Evolutionary conservation across 2,329 filamentous ascomycete genomes (phyloP), one percentile per base, ranked within the genome.

Genomic region (Colletotrichum sublineola): DNA sequence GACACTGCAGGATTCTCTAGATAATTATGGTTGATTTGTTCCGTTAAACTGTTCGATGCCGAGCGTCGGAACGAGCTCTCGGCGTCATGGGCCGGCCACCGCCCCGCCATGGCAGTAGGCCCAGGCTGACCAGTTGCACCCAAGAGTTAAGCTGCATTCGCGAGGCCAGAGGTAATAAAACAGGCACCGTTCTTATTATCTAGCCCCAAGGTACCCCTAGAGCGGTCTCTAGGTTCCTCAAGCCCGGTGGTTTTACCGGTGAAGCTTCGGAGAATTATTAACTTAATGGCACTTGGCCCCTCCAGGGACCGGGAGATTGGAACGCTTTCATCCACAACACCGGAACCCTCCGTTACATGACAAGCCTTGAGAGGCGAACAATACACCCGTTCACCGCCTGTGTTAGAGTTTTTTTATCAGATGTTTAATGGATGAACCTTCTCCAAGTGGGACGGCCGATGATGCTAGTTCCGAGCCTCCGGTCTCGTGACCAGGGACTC

Each of bases 231-330:
- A 36, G 52, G 53, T 60, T 36, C 24, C 42, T 60, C 31, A 15
- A 55, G 33, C n/a, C n/a, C 24, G 29, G 38, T 53, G 38, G 40
- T 48, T 20, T 38, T 42, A 40, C 60, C 31, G 36, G 33, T 38
- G 65, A 64, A n/a, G 46, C 56, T 29, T 64, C 53, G 69, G 69
- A 64, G 65, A 69, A 69, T 69, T 72, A 69, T 69, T 72, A 72
- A n/a, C 53, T 68, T 36, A 48, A 63, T 64, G 44, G 67, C 65
- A 58, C 58, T 72, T 60, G 62, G 60, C 58, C 29, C 58, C 38
- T 36, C 44, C 57, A 62, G 63, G 68, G 46, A 24, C 48, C 36
- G 44, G 48, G 38, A 40, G 48, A 29, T 40, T 46, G 38, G 50
- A 56, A 63, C 50, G 33, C 33, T 20, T 52, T 36, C 12, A 42